Evolutionary conservation across 164 flowering plant genomes (phyloP), one percentile per base, ranked within the genome.

Genomic region (Echeveria elegans): DNA sequence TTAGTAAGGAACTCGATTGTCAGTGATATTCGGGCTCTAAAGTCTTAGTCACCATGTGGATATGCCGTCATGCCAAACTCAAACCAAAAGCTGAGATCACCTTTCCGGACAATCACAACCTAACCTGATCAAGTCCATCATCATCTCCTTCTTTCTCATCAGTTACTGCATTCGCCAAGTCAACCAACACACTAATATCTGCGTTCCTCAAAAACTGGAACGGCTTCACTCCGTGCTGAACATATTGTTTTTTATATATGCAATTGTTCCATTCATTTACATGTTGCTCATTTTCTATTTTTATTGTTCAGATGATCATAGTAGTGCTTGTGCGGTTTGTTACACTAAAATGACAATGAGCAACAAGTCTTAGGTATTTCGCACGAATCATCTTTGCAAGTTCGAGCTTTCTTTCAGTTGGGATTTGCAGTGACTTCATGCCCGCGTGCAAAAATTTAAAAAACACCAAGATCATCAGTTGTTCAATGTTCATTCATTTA

Each of bases 21-120:
- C 96, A 21, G 86, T 66, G 67, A 36, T 70, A n/a, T 83, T 81
- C 0, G 84, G 81, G 58, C 82, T 70, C n/a, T n/a, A n/a, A n/a
- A n/a, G n/a, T n/a, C 66, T 80, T 83, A 26, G 87, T 77, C 1
- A 83, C 63, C 78, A 94, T 66, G 73, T 75, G 86, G 77, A 50
- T 52, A 82, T 50, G 92, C 96, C 56, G 80, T 78, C 50, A 81
- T 72, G 40, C 74, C 73, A 68, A 94, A 91, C 78, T 88, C 93
- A 67, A 94, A 73, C 48, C 29, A 62, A 0, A 76, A 71, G 21
- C 85, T 87, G 68, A 61, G 31, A 61, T n/a, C n/a, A n/a, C 71
- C 82, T 79, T 94, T 94, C 18, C 83, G 72, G 45, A 91, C 80
- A 38, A 53, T 83, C 14, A 91, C 86, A 26, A 79, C 76, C 61